Base-by-base conservation (phyloP, 2,329 filamentous ascomycete species). In the Achaetomium macrosporum region DNA sequence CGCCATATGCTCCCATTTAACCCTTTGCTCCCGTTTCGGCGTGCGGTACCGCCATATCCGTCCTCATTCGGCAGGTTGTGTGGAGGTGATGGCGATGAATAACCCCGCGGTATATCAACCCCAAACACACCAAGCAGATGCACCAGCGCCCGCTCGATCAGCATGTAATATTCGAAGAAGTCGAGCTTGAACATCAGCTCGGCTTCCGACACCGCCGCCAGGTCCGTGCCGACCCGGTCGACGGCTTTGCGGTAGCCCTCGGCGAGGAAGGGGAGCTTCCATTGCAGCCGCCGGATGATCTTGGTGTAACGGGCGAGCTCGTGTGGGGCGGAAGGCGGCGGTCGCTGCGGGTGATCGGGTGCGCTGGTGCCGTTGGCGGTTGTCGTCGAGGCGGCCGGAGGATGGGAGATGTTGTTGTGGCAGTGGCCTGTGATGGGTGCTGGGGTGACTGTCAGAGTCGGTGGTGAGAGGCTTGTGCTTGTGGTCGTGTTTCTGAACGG, bases 131-230 rank as follows among this genome's bases (percentile, higher is more conserved):
- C 76, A n/a, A 87, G 76, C 1, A 87, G 70, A 43, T 84, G 78
- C 1, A 87, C 83, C 8, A 89, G 73, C 0, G 84, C 84, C 30
- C 86, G 80, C 68, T 90, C 86, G 7, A 89, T 77, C 35, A 87
- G 76, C 47, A 82, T 81, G 69, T 89, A 89, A 66, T 85, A 89
- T 63, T 90, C 86, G 68, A 87, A 83, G 57, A 89, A 90, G 63
- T 89, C 86, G 8, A 89, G 76, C 66, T 89, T 88, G 72, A 89
- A 89, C 75, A 88, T 88, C 15, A 80, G 75, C 66, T 85, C 81
- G 0, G 78, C 78, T 57, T 79, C 76, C n/a, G 61, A 51, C 11
- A 66, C 63, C 20, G 66, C 64, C 17, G 64, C 61, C 0, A 67
- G 61, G 42, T 73, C 71, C 39, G 64, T 68, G 33, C 61, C 62